A percentile compares a stretch with the other conserved stretches of the same genome.
Evolutionary conservation across 176 grass and related monocot species (phyloP).

Genomic region (Bromus sterilis): DNA sequence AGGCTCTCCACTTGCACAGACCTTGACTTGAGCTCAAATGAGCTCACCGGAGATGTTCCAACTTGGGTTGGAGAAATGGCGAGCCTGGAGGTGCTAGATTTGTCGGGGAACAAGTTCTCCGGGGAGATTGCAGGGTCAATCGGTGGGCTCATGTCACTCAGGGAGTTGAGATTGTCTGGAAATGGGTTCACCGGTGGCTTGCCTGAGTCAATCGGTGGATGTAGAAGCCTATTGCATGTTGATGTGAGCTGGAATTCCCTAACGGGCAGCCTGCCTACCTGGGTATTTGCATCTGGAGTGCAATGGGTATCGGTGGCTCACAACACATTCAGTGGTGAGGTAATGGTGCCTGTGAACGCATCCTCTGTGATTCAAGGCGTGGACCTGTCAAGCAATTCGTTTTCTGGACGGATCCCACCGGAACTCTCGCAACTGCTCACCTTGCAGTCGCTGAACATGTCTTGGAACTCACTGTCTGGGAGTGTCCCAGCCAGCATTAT

Average conservation of each 20-base stretch:
- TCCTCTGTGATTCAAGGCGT: slow-evolving; percentile 48
- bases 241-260: slow-evolving; percentile 86
- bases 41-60: slow-evolving; percentile 62
- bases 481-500: slow-evolving; percentile 45
- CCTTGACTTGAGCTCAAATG: slow-evolving; percentile 72
- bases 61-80: slow-evolving; percentile 84
- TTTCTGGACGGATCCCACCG: slow-evolving; percentile 61
- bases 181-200: slow-evolving; percentile 76
- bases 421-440: slow-evolving; percentile 46
- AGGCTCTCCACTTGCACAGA: slow-evolving; percentile 78
- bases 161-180: slow-evolving; percentile 60
- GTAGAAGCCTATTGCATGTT: slow-evolving; percentile 58
- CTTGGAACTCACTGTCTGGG: slow-evolving; percentile 64
- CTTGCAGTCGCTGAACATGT: slow-evolving; percentile 73
- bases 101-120: slow-evolving; percentile 66
- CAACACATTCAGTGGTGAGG: slow-evolving; percentile 69
- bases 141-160: slow-evolving; percentile 59
- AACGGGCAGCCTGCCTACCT: slow-evolving; percentile 57
- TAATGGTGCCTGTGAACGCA: slow-evolving; percentile 40
- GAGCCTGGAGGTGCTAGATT: slow-evolving; percentile 62
- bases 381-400: slow-evolving; percentile 88
- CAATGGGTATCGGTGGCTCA: slow-evolving; percentile 64
- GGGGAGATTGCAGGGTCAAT: slow-evolving; percentile 67
- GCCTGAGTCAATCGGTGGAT: slow-evolving; percentile 57
- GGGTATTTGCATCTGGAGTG: slow-evolving; percentile 63